Percentiles rank a stretch among this genome's conserved stretches.
Evolutionary conservation across 805 yeast species (phyloP).

Genomic region (Starmerella bombi): DNA sequence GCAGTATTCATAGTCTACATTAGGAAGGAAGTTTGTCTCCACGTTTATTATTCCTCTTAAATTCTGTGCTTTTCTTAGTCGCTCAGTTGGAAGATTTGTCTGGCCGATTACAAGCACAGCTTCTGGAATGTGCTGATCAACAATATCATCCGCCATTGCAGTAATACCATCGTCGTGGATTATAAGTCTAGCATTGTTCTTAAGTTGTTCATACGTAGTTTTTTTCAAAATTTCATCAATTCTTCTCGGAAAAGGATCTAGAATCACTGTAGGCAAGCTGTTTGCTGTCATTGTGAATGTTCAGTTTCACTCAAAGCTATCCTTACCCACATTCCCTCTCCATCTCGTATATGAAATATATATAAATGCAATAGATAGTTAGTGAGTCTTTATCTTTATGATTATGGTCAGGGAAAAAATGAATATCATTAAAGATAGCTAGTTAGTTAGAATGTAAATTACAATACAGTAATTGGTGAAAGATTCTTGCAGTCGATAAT

Average conservation of each 20-base stretch:
- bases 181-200: background rate
- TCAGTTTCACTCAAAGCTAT: too few species aligned
- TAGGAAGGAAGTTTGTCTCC: slow-evolving; percentile 7
- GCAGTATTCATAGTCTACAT: slow-evolving; percentile 4
- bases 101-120: slow-evolving; percentile 5
- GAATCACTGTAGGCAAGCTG: slow-evolving; percentile 2
- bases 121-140: slow-evolving; percentile 2
- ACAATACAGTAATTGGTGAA: too few species aligned
- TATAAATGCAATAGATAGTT: too few species aligned
- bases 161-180: slow-evolving; percentile 5
- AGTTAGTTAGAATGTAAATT: too few species aligned
- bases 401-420: too few species aligned
- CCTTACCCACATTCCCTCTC: background rate
- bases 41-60: slow-evolving; percentile 5
- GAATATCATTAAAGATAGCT: too few species aligned
- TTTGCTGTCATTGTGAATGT: too few species aligned
- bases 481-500: too few species aligned
- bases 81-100: slow-evolving; percentile 1
- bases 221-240: slow-evolving; percentile 3
- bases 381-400: too few species aligned
- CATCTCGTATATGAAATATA: too few species aligned
- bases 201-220: background rate
- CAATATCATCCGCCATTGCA: background rate
- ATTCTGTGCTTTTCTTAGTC: slow-evolving; percentile 1
- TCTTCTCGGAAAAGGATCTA: slow-evolving; percentile 6